Evolutionary conservation across 2,329 filamentous ascomycete species (phyloP).

Genomic region (Fusarium begoniae): DNA sequence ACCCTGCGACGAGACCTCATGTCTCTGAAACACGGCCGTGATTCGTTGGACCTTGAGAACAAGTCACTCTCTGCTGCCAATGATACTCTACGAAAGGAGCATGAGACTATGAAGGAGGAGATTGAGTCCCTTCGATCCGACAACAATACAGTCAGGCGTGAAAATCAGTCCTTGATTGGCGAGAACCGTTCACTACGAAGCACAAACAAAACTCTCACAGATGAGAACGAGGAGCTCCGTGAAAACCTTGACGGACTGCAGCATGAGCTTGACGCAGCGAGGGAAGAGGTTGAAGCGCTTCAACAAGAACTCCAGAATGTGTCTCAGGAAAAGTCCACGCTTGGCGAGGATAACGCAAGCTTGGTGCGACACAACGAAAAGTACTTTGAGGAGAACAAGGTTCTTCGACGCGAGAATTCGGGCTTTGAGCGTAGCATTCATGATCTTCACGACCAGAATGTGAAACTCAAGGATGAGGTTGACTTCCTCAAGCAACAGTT

Average conservation of each 20-base stretch:
- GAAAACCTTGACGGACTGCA: constrained; percentile 52
- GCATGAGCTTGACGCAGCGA: constrained; percentile 53
- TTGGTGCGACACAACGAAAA: constrained; percentile 65
- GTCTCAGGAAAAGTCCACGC: constrained; percentile 54
- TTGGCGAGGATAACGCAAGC: constrained; percentile 62
- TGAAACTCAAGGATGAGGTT: constrained; percentile 59
- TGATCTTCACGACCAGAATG: constrained; percentile 57
- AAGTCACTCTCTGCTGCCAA: constrained; percentile 53
- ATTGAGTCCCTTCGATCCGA: constrained; percentile 54
- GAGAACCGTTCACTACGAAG: constrained; percentile 58
- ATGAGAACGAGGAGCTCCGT: constrained; percentile 56
- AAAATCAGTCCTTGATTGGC: constrained; percentile 54
- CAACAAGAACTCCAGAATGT: constrained; percentile 52
- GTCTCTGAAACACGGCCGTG: constrained; percentile 51
- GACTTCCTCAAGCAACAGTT: constrained; percentile 57
- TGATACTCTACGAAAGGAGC: constrained; percentile 49
- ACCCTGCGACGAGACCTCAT: constrained; percentile 53
- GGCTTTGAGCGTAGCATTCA: constrained; percentile 57
- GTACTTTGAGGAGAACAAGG: constrained; percentile 64
- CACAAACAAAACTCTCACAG: constrained; percentile 52
- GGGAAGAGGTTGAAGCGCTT: constrained; percentile 52
- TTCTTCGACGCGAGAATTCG: constrained; percentile 58
- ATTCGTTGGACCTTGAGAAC: constrained; percentile 53
- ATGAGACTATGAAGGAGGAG: constrained; percentile 51
- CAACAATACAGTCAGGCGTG: constrained; percentile 52